A percentile compares a stretch with the other conserved stretches of the same genome.
These are phyloP conservation scores for Actinomucor elegans DNA, from an alignment of 371 early-diverging fungal genomes.

Conservation along the genomic window DNA sequence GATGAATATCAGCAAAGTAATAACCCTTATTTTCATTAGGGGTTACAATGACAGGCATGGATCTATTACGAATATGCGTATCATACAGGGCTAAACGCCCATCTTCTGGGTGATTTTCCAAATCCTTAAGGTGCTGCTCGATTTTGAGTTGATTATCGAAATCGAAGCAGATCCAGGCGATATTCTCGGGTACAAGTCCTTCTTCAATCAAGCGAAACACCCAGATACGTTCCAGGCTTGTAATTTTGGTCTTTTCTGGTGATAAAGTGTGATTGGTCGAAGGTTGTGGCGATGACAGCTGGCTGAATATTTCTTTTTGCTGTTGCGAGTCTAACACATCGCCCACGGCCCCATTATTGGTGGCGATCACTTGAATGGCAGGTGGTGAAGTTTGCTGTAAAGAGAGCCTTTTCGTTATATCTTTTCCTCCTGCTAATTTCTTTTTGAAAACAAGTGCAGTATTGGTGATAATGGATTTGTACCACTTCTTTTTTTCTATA, in stretches of 20 bases:
- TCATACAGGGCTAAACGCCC: slow-evolving; percentile 28
- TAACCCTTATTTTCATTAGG: slow-evolving; percentile 20
- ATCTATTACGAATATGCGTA: slow-evolving; percentile 32
- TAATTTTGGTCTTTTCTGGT: slow-evolving; percentile 11
- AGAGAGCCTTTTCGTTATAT: neutral
- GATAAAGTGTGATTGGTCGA: neutral
- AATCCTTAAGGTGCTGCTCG: slow-evolving; percentile 3
- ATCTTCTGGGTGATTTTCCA: slow-evolving; percentile 9
- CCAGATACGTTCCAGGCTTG: slow-evolving; percentile 29
- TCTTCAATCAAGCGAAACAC: slow-evolving; percentile 20
- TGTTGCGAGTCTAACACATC: slow-evolving; percentile 22
- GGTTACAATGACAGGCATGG: slow-evolving; percentile 26
- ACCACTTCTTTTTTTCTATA: slow-evolving; percentile 4
- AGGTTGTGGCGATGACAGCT: neutral
- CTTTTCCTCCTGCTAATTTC: neutral
- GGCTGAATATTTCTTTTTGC: slow-evolving; percentile 12
- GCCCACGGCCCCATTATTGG: slow-evolving; percentile 6
- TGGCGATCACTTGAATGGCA: slow-evolving; percentile 4
- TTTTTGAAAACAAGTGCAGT: neutral
- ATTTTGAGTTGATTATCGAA: slow-evolving; percentile 27
- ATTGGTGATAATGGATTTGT: neutral
- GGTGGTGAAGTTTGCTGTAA: neutral
- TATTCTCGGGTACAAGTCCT: neutral
- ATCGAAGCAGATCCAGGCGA: slow-evolving; percentile 37
- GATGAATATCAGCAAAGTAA: slow-evolving; percentile 16